A percentile compares a stretch with the other conserved stretches of the same genome.
Conservation (phyloP, 164 flowering plant genomes). For the Berberis vulgaris region DNA sequence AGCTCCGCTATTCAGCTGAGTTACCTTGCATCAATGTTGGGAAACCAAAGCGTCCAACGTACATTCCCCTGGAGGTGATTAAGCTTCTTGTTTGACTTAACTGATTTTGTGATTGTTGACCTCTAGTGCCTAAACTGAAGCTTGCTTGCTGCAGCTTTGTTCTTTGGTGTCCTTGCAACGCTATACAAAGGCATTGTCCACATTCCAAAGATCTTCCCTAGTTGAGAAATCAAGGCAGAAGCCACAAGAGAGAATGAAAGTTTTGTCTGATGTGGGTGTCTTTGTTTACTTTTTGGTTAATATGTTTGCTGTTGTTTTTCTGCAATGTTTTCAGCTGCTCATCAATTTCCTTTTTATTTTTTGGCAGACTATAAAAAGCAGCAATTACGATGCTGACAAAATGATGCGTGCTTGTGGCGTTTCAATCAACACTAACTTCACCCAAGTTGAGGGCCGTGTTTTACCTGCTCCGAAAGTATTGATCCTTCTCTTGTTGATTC, state of each 20-base stretch:
- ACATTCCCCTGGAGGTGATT: too few species aligned
- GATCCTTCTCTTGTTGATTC: background rate
- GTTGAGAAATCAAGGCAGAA: constrained; percentile 94
- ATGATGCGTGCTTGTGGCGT: constrained; percentile 43
- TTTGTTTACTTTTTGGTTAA: background rate
- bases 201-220: constrained; percentile 63
- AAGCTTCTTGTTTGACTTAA: background rate
- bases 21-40: too few species aligned
- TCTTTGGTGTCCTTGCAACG: constrained; percentile 74
- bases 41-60: too few species aligned
- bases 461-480: constrained; percentile 70
- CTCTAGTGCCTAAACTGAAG: background rate
- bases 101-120: background rate
- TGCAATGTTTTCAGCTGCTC: background rate
- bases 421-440: constrained; percentile 41
- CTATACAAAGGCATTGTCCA: constrained; percentile 69
- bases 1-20: too few species aligned
- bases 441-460: constrained; percentile 81
- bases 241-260: constrained; percentile 75
- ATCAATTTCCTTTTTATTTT: background rate
- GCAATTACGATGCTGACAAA: constrained; percentile 60
- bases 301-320: background rate
- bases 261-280: constrained; percentile 46
- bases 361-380: constrained; percentile 43
- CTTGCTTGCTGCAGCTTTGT: constrained; percentile 47